Conservation (phyloP, 1,139 yeast genomes). For the Chernovozyma sophiae-reginae region DNA sequence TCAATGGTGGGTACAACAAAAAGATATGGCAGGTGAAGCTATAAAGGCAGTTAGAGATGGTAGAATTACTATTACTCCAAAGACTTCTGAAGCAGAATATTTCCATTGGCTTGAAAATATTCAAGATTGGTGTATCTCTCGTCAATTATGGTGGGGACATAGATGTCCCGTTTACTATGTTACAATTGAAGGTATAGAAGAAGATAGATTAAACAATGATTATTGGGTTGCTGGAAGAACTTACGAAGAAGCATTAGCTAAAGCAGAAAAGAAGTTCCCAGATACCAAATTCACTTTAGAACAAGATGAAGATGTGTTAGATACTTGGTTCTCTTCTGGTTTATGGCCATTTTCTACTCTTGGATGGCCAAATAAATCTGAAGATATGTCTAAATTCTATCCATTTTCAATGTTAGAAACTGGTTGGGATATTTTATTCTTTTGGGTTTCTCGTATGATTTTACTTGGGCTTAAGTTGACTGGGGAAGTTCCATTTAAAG, state of each 20-base stretch:
- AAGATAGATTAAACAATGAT: constrained; percentile 58
- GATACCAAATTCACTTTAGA: constrained; percentile 66
- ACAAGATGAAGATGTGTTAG: constrained; percentile 97
- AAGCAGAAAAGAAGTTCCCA: constrained; percentile 75
- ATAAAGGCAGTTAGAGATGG: constrained; percentile 83
- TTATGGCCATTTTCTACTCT: constrained; percentile 96
- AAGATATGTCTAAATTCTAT: constrained; percentile 71
- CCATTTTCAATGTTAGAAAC: constrained; percentile 96
- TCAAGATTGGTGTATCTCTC: constrained; percentile 99
- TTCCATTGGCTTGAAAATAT: constrained; percentile 94
- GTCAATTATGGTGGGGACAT: constrained; percentile 99
- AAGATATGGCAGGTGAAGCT: constrained; percentile 85
- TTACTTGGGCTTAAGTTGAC: constrained; percentile 86
- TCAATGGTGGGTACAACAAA: constrained; percentile 98
- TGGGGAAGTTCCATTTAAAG: constrained; percentile 88
- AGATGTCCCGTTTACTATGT: constrained; percentile 96
- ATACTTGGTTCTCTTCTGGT: constrained; percentile 98
- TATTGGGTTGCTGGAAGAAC: constrained; percentile 92
- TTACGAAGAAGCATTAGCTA: constrained; percentile 75
- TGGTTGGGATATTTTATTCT: constrained; percentile 98
- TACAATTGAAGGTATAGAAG: constrained; percentile 64
- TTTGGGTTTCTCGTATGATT: constrained; percentile 98
- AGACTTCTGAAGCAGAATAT: constrained; percentile 87
- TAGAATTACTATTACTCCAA: constrained; percentile 76
- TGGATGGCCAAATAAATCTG: constrained; percentile 87